A percentile compares a stretch with the other conserved stretches of the same genome.
Conservation (phyloP, 768 basidiomycete genomes). For the Botryobasidium botryosum region DNA sequence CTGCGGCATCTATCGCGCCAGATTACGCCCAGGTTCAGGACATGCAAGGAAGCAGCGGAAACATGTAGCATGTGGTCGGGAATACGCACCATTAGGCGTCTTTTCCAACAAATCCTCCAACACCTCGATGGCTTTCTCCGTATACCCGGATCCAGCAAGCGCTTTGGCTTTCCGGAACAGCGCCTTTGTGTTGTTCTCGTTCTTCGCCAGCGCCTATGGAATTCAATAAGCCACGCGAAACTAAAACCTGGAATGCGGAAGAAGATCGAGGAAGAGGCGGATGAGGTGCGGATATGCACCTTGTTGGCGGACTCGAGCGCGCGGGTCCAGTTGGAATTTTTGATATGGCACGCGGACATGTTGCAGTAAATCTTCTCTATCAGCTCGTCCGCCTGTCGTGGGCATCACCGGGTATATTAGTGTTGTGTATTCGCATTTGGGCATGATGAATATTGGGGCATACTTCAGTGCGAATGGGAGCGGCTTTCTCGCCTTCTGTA, state of each 20-base stretch:
- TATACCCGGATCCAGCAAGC: slow-evolving; percentile 55
- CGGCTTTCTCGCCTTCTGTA: slow-evolving; percentile 6
- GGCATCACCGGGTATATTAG: slow-evolving; percentile 1
- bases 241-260: not conserved
- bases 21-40: slow-evolving; percentile 5
- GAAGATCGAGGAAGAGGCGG: not conserved
- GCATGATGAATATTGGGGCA: not conserved
- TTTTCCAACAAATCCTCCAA: slow-evolving; percentile 48
- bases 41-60: slow-evolving; percentile 1
- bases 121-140: slow-evolving; percentile 51
- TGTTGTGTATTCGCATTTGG: not conserved
- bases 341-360: slow-evolving; percentile 66
- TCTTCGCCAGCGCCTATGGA: slow-evolving; percentile 51
- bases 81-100: slow-evolving; percentile 36
- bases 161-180: slow-evolving; percentile 71
- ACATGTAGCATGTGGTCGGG: not conserved
- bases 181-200: slow-evolving; percentile 61
- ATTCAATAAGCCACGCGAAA: not conserved
- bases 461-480: not conserved
- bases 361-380: slow-evolving; percentile 74
- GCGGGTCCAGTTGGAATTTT: slow-evolving; percentile 63
- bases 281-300: slow-evolving; percentile 21
- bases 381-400: slow-evolving; percentile 45
- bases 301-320: slow-evolving; percentile 70
- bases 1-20: slow-evolving; percentile 40